Evolutionary conservation across 805 yeast species (phyloP).

Genomic region (Candida schatavii): DNA sequence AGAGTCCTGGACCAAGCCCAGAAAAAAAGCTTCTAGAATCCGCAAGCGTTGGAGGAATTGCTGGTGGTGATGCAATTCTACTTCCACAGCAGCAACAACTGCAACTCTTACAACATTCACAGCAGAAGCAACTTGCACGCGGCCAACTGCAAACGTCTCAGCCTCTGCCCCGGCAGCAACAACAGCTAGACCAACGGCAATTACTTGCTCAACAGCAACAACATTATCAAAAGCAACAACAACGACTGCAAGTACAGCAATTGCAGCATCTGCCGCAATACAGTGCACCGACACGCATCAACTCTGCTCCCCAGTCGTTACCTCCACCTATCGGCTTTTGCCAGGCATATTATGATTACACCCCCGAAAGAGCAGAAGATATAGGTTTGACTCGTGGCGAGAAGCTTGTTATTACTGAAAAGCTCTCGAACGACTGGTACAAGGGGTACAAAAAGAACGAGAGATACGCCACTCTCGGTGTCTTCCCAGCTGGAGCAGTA

Average conservation of each 20-base stretch:
- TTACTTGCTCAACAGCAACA: no score
- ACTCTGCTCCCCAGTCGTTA: background rate
- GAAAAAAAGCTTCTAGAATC: no score
- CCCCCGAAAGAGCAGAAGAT: background rate
- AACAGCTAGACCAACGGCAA: no score
- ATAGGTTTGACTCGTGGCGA: background rate
- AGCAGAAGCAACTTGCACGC: no score
- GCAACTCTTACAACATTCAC: no score
- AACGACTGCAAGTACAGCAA: background rate
- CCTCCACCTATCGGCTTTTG: conserved; percentile 1
- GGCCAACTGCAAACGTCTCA: background rate
- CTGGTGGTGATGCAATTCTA: background rate
- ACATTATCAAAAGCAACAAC: no score
- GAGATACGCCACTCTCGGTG: background rate
- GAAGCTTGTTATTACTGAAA: background rate
- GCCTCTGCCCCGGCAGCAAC: background rate
- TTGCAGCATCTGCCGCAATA: background rate
- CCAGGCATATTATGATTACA: background rate
- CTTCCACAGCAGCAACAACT: no score
- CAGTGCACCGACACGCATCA: background rate
- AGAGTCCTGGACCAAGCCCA: no score
- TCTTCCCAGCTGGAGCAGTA: background rate
- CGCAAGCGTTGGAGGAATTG: no score
- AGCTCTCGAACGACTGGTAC: conserved; percentile 1
- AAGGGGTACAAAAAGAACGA: background rate